These are phyloP conservation scores for Ophiostoma sp. DNA, from an alignment of 2,329 filamentous ascomycete species.

Conservation along the genomic window DNA sequence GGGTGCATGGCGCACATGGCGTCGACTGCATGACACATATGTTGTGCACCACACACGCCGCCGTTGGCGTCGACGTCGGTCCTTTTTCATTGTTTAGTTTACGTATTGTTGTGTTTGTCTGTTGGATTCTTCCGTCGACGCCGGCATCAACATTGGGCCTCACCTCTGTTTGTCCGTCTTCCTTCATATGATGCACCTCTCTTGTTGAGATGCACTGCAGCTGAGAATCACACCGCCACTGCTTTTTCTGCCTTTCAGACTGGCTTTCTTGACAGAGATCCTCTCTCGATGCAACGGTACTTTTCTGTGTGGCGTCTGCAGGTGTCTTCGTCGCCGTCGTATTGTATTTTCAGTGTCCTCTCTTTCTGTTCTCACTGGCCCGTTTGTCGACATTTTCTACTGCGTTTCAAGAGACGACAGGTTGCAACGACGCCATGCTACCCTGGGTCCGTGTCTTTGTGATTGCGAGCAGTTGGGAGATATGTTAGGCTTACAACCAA, in stretches of 20 bases:
- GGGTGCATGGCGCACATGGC: neutral
- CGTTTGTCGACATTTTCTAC: neutral
- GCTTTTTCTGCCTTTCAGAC: neutral
- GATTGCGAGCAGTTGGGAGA: neutral
- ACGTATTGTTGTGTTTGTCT: neutral
- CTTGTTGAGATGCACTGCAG: neutral
- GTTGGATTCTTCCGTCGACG: too few species aligned
- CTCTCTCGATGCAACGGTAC: neutral
- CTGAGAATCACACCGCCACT: neutral
- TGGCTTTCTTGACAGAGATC: neutral
- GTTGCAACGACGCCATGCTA: neutral
- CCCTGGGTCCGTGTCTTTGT: neutral
- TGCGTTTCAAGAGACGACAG: neutral
- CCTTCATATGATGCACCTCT: neutral
- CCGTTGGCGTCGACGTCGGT: neutral
- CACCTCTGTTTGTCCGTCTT: neutral
- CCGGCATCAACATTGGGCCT: neutral
- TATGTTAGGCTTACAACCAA: neutral
- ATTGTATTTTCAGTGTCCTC: neutral
- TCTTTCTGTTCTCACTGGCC: neutral
- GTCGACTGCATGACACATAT: neutral
- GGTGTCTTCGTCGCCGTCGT: neutral
- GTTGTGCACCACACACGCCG: neutral
- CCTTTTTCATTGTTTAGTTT: neutral
- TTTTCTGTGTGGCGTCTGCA: slow-evolving; percentile 7